Evolutionary conservation across 768 basidiomycete genomes (phyloP), one percentile per base, ranked within the genome.

Genomic region (Punctularia strigosozonata): DNA sequence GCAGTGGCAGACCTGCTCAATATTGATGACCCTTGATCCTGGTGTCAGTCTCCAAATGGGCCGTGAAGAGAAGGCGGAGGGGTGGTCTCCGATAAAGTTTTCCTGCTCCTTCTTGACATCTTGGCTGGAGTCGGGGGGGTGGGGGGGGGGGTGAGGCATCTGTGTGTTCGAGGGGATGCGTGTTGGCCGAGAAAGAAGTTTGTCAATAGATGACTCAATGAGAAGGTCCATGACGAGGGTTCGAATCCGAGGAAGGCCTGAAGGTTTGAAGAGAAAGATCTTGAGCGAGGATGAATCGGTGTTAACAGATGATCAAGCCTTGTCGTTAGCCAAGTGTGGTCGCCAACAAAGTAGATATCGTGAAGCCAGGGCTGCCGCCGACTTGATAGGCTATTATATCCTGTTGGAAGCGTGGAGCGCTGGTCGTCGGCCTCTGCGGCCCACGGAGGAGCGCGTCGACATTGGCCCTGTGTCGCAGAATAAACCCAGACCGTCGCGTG

Each of bases 221-320:
- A 75, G 40, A 24, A 77, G 66, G 4, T 59, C 43, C n/a, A n/a
- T n/a, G 6, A 63, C 58, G 6, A n/a, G 65, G 64, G 22, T 57
- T 58, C 6, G 52, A 49, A 32, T 59, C 51, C 31, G 45, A 46
- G 36, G 42, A 46, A 6, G 58, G 47, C 53, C 44, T 6, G 42
- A 43, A 1, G 54, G 50, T 12, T 43, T 45, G 6, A 47, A 90
- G 32, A 90, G 69, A 8, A 80, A 77, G 32, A 83, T 73, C 61
- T 89, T 90, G 61, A 90, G 77, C 4, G 86, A 89, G 2, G 86
- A 89, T 0, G 85, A 87, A 25, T 85, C 86, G 4, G 86, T 75
- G 47, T 88, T 88, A 45, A 80, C 66, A 3, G 85, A 88, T 75
- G 39, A 86, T 70, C 43, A 75, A 59, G 48, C 48, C 57, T 49